Evolutionary conservation across 2,329 filamentous ascomycete genomes (phyloP).

Genomic region (Cercospora zeina): DNA sequence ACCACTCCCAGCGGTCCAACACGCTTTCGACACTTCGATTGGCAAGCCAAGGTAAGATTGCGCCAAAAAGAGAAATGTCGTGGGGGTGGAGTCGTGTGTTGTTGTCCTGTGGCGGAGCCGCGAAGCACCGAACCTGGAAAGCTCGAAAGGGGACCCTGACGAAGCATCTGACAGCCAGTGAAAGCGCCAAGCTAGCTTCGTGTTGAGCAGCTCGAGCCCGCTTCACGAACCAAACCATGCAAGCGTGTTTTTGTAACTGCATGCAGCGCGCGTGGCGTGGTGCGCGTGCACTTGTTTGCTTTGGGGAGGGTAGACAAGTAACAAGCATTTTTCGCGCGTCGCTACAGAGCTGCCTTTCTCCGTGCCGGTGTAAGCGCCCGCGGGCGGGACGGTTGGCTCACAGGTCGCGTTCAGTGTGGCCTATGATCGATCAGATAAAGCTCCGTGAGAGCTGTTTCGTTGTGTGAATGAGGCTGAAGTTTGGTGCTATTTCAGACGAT

Average conservation of each 20-base stretch:
- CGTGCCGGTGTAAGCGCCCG: constrained; percentile 7
- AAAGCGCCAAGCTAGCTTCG: neutral
- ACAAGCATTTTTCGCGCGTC: neutral
- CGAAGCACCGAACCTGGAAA: neutral
- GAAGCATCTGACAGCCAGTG: neutral
- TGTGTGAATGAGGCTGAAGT: constrained; percentile 2
- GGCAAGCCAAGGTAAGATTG: neutral
- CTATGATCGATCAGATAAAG: constrained; percentile 2
- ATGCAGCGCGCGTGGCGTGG: neutral
- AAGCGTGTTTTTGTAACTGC: neutral
- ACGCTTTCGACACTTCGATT: neutral
- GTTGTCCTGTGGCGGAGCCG: neutral
- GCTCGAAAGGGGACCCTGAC: neutral
- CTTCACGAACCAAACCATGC: neutral
- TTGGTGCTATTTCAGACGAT: constrained; percentile 3
- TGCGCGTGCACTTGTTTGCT: neutral
- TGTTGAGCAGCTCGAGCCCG: neutral
- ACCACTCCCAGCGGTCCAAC: neutral
- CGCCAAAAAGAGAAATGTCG: neutral
- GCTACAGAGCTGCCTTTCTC: neutral
- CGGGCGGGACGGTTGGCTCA: neutral
- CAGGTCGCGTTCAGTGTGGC: neutral
- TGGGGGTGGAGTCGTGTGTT: neutral
- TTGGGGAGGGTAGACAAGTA: neutral
- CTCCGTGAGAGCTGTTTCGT: constrained; percentile 7